phyloP scores from a whole-genome alignment of 495 filamentous ascomycete species.

The Lepidopterella palustris region DNA sequence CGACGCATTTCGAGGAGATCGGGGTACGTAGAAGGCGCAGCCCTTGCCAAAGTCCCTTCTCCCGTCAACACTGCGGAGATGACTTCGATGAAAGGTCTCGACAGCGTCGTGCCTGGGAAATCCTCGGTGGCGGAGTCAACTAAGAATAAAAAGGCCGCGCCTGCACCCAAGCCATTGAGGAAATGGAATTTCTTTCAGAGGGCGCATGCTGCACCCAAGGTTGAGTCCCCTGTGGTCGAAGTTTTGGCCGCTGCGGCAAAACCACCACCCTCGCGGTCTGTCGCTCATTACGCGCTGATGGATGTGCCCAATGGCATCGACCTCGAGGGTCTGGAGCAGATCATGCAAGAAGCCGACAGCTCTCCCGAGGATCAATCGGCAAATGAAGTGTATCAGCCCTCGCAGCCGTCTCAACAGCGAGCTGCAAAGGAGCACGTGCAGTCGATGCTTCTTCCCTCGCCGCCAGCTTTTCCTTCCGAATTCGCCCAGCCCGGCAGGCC shows the following conservation, averaged over 20 bases:
- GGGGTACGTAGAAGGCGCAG: conserved; percentile 17
- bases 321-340: conserved; percentile 56
- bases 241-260: conserved; percentile 38
- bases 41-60: conserved; percentile 17
- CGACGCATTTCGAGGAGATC: conserved; percentile 30
- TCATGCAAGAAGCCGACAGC: conserved; percentile 48
- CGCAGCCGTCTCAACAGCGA: neutral
- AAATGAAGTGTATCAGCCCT: conserved; percentile 7
- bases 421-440: conserved; percentile 30
- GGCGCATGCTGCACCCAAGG: conserved; percentile 50
- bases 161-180: conserved; percentile 38
- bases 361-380: conserved; percentile 21
- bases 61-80: conserved; percentile 32
- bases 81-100: conserved; percentile 29
- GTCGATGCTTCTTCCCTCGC: conserved; percentile 51
- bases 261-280: conserved; percentile 37
- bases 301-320: conserved; percentile 67
- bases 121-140: conserved; percentile 23
- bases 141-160: conserved; percentile 28
- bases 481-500: conserved; percentile 36
- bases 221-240: conserved; percentile 36
- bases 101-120: conserved; percentile 31
- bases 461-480: conserved; percentile 44
- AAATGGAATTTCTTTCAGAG: conserved; percentile 84
- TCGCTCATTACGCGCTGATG: conserved; percentile 78